Evolutionary conservation across 805 yeast species (phyloP), one percentile per base, ranked within the genome.

Genomic region (Dipodascopsis uninucleata): DNA sequence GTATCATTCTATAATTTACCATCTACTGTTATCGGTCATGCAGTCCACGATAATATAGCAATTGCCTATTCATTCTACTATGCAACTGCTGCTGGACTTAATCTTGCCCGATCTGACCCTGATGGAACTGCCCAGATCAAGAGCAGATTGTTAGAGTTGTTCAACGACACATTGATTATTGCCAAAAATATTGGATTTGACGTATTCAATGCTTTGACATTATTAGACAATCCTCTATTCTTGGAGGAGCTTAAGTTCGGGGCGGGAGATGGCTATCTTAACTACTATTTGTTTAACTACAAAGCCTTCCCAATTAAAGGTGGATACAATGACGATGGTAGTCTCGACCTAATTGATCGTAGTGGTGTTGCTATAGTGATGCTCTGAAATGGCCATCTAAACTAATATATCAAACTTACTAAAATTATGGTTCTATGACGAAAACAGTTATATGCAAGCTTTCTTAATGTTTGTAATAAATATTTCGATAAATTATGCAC

Each of bases 331-430:
- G 70, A 75, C 36, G 67, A 74, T 2, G 77, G 78, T 37, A 74
- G 74, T 41, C 69, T 77, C 26, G 78, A 77, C 39, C 61, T 67
- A 12, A 75, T 74, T 21, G 69, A 68, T 36, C 72, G 81, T 40
- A 87, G 96, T 65, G 95, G 89, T 6, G 76, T 93, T 28, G 98
- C 97, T 53, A 90, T 85, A 20, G 95, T 93, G 5, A 76, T 93
- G 79, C 73, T 90, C 33, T 88, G 62, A 57, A 12, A 31, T 12
- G n/a, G n/a, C n/a, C n/a, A n/a, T n/a, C n/a, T n/a, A n/a, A n/a
- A n/a, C n/a, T n/a, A n/a, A n/a, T n/a, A n/a, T n/a, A n/a, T n/a
- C n/a, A n/a, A n/a, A n/a, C n/a, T n/a, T n/a, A n/a, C n/a, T n/a
- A n/a, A n/a, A n/a, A n/a, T n/a, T n/a, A n/a, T n/a, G n/a, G n/a